A percentile compares a stretch with the other conserved stretches of the same genome.
Conservation (phyloP, 139 green algal species). For the Eudorina sp. region DNA sequence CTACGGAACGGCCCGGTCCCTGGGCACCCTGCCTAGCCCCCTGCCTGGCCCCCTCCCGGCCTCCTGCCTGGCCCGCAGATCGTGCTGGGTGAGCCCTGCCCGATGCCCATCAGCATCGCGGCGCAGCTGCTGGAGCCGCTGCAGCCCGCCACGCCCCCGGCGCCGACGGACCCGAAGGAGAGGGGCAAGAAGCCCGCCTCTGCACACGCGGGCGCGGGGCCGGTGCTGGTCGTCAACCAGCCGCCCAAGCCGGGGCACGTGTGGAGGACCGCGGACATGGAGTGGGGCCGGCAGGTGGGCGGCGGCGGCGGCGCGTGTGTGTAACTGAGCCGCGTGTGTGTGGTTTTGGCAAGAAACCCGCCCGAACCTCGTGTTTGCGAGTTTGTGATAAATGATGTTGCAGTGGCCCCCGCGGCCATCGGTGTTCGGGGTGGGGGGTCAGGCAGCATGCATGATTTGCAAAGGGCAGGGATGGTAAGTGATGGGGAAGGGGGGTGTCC, state of each 20-base stretch:
- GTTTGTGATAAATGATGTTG: too few relatives aligned
- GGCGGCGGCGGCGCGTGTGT: too few relatives aligned
- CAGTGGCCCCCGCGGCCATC: too few relatives aligned
- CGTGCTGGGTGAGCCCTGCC: conserved; percentile 33
- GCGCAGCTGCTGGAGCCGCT: conserved; percentile 41
- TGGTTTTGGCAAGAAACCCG: too few relatives aligned
- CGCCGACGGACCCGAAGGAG: neutral
- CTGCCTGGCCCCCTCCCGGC: neutral
- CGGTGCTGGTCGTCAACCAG: neutral
- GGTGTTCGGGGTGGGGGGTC: too few relatives aligned
- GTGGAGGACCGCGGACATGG: conserved; percentile 36
- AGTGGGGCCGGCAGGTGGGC: conserved; percentile 32
- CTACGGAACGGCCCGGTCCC: too few relatives aligned
- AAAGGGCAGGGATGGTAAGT: too few relatives aligned
- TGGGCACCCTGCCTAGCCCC: too few relatives aligned
- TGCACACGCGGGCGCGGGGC: neutral
- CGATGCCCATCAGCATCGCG: neutral
- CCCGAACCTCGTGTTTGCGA: too few relatives aligned
- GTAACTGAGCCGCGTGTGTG: too few relatives aligned
- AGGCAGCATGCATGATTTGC: too few relatives aligned
- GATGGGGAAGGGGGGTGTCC: too few relatives aligned
- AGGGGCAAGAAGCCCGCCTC: neutral
- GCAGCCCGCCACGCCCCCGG: neutral
- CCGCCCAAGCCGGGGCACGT: conserved; percentile 4
- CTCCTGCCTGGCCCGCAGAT: neutral